Evolutionary conservation across 495 filamentous ascomycete species (phyloP), one percentile per base, ranked within the genome.

Genomic region (Melanomma pulvis-pyrius): DNA sequence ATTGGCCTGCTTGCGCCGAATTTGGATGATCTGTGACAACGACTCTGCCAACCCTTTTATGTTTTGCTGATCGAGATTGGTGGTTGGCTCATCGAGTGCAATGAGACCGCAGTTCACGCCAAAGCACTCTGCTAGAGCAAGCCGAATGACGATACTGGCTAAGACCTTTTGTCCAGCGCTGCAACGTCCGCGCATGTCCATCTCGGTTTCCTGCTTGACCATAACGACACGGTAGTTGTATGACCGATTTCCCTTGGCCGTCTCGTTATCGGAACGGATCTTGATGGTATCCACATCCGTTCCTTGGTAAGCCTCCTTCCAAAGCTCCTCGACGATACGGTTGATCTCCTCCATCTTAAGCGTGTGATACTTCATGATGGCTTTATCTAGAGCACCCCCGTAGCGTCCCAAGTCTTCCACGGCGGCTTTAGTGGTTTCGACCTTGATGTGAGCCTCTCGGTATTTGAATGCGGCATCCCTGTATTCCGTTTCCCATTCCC

Each of bases 341-440:
- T 99, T 99, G 77, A 99, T 96, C 73, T 98, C 93, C 74, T 93
- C 92, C 94, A 99, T 99, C 81, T 98, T 99, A 59, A 96, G 77
- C 22, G 86, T 83, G 77, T 99, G 94, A 73, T 92, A 98, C 68
- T 87, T 88, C 92, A 99, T 97, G 76, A 99, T 94, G 59, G 96
- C 94, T 67, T 92, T 89, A 77, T 97, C 93, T 28, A 99, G 81
- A 13, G 93, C 93, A 1, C 81, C 79, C 13, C 82, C 83, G 70
- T 94, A 97, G 26, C 89, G 87, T 8, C 83, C 89, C 29, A 99
- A 81, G 74, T 99, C 94, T 61, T 94, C 92, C 39, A 94, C 89
- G 12, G 91, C 93, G 0, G 92, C 92, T 75, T 93, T 96, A 29
- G 92, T 97, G 0, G 92, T 93, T 75, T 96, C 91, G 1, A 97